These are phyloP conservation scores for Eimeria necatrix DNA, from an alignment of 169 alveolate genomes.

Conservation along the genomic window DNA sequence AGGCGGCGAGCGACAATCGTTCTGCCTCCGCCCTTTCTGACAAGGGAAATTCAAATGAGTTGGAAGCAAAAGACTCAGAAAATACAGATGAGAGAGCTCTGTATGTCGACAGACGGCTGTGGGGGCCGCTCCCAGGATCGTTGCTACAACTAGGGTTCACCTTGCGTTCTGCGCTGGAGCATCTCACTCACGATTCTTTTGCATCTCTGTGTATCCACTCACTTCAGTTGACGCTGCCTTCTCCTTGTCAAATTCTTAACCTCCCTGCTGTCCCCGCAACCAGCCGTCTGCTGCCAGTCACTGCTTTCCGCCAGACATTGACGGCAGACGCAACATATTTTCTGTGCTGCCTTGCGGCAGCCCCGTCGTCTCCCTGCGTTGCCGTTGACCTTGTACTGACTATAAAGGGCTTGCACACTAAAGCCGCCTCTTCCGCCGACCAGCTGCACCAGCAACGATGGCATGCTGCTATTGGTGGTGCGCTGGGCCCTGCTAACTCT, in stretches of 20 bases:
- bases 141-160: conserved; percentile 48
- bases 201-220: conserved; percentile 71
- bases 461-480: neutral
- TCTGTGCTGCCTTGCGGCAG: conserved; percentile 58
- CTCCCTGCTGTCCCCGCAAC: conserved; percentile 68
- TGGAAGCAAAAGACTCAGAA: neutral
- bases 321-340: conserved; percentile 44
- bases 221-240: conserved; percentile 71
- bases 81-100: conserved; percentile 11
- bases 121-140: conserved; percentile 62
- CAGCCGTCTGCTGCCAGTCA: conserved; percentile 47
- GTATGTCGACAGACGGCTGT: conserved; percentile 49
- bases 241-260: conserved; percentile 60
- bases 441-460: conserved; percentile 43
- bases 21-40: neutral
- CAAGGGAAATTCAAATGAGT: neutral
- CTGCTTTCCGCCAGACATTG: conserved; percentile 33
- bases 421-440: neutral
- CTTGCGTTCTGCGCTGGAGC: conserved; percentile 41
- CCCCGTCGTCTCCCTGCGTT: conserved; percentile 51
- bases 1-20: neutral
- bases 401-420: neutral
- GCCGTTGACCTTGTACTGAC: conserved; percentile 45
- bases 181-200: conserved; percentile 37
- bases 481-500: neutral